Evolutionary conservation across 140 eudicot species (phyloP).

Genomic region (Erigeron philadelphicus): DNA sequence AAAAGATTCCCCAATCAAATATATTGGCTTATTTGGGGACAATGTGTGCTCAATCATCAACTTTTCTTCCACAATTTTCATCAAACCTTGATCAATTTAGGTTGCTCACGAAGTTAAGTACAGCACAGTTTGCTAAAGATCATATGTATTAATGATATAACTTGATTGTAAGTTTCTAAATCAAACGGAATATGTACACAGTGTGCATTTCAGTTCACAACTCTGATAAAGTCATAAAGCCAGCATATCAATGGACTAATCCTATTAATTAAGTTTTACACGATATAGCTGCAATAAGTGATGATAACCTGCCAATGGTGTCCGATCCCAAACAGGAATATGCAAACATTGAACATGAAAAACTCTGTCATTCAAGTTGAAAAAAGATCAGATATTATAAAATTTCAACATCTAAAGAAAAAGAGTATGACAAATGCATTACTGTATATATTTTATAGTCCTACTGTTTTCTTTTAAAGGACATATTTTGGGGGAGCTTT

Average conservation of each 20-base stretch:
- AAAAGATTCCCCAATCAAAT: conserved; percentile 77
- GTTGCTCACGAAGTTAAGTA: conserved; percentile 1
- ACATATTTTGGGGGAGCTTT: background rate
- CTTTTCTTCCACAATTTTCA: conserved; percentile 54
- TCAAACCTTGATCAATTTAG: conserved; percentile 45
- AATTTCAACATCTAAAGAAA: background rate
- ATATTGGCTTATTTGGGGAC: conserved; percentile 74
- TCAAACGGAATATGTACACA: background rate
- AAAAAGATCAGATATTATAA: background rate
- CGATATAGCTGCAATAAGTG: background rate
- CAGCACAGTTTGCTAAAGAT: conserved; percentile 8
- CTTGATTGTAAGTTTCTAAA: background rate
- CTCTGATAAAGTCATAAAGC: too few relatives aligned
- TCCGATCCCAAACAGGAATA: conserved; percentile 65
- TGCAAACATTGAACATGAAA: conserved; percentile 75
- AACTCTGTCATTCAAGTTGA: conserved; percentile 39
- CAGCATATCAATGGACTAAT: background rate
- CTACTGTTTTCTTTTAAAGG: background rate
- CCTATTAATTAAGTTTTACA: background rate
- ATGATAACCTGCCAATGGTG: conserved; percentile 57
- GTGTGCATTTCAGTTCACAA: too few relatives aligned
- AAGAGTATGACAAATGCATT: too few relatives aligned
- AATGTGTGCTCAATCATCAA: conserved; percentile 56
- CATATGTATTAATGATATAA: background rate
- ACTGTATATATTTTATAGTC: too few relatives aligned